phyloP scores from a whole-genome alignment of 1,284 basidiomycete genomes.

The Inonotus hispidus region DNA sequence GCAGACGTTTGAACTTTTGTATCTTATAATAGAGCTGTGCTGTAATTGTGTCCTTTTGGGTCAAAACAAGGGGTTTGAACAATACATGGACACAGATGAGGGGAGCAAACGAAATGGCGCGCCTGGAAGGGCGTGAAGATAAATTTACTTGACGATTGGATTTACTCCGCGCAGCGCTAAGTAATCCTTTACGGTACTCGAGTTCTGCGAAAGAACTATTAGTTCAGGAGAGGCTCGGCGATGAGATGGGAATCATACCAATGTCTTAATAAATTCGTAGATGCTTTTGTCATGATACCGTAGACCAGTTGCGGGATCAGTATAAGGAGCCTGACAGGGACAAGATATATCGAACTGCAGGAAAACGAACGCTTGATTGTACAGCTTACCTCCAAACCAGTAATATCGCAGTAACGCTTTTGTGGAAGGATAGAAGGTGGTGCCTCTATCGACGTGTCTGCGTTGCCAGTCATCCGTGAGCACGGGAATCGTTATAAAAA shows the following conservation, averaged over 20 bases:
- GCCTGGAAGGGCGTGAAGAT: not conserved
- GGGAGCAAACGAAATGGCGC: not conserved
- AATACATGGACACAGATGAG: not conserved
- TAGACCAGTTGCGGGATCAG: slow-evolving; percentile 75
- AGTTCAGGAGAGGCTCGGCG: not conserved
- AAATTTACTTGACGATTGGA: slow-evolving; percentile 40
- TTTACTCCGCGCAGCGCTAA: slow-evolving; percentile 46
- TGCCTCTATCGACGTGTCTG: slow-evolving; percentile 81
- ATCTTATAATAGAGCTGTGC: not conserved
- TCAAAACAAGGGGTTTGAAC: not conserved
- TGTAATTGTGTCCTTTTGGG: not conserved
- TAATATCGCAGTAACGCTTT: slow-evolving; percentile 82
- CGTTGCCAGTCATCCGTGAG: not conserved
- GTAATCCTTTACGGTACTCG: slow-evolving; percentile 44
- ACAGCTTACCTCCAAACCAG: slow-evolving; percentile 65
- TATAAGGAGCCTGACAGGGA: slow-evolving; percentile 65
- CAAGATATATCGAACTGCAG: not conserved
- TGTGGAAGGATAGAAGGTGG: slow-evolving; percentile 78
- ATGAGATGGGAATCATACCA: slow-evolving; percentile 45
- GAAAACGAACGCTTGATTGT: not conserved
- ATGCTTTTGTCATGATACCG: slow-evolving; percentile 85
- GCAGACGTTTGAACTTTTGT: no score
- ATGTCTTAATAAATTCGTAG: slow-evolving; percentile 74
- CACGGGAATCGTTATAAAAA: not conserved
- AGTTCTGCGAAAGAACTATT: slow-evolving; percentile 30